Percentiles rank a stretch among this genome's conserved stretches.
These are phyloP conservation scores for Pholiota molesta DNA, from an alignment of 768 basidiomycete species.

Conservation along the genomic window DNA sequence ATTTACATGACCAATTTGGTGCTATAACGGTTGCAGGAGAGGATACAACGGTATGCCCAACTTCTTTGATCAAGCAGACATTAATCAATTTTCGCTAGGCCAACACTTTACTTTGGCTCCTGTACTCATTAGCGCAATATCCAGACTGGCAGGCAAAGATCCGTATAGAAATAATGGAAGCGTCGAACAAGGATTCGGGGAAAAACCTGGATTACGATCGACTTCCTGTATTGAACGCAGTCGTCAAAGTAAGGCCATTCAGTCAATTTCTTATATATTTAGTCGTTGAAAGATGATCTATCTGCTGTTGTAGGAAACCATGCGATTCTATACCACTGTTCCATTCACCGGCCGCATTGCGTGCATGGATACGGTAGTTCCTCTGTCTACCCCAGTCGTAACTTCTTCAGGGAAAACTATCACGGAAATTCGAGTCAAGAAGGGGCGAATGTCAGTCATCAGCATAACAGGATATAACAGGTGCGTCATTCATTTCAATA, in stretches of 20 bases:
- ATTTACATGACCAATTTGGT: conserved; percentile 1
- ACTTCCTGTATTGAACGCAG: not conserved
- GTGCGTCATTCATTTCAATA: not conserved
- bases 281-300: not conserved
- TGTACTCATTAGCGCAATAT: not conserved
- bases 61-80: not conserved
- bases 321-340: not conserved
- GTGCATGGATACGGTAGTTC: not conserved
- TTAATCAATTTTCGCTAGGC: not conserved
- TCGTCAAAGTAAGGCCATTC: not conserved
- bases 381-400: not conserved
- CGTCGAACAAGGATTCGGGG: not conserved
- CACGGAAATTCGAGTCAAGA: not conserved
- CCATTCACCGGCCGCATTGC: not conserved
- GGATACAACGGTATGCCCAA: not conserved
- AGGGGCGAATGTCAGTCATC: not conserved
- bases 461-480: conserved; percentile 3
- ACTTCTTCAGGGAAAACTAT: not conserved
- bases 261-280: not conserved
- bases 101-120: not conserved
- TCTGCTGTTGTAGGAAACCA: not conserved
- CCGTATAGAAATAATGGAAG: not conserved
- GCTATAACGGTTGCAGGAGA: not conserved
- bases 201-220: not conserved
- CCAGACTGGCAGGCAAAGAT: conserved; percentile 4